These are phyloP conservation scores for Aspergillus piperis DNA, from an alignment of 2,329 filamentous ascomycete species.

Conservation along the genomic window DNA sequence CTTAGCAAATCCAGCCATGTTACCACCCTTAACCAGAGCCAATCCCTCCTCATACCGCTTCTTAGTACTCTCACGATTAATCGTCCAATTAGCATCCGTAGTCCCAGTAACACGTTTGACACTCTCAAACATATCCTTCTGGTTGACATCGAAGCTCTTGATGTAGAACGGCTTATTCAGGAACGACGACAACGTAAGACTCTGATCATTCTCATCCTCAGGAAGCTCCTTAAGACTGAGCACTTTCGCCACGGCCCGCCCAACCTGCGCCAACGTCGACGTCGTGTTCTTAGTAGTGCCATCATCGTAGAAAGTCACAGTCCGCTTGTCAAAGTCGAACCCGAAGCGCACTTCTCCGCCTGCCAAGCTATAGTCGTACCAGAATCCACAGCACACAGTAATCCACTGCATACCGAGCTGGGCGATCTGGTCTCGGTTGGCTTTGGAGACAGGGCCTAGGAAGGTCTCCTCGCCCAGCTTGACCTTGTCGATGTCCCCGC, in stretches of 20 bases:
- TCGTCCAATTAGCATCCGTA: constrained; percentile 61
- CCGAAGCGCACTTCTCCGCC: constrained; percentile 44
- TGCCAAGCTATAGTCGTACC: constrained; percentile 56
- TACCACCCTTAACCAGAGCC: constrained; percentile 48
- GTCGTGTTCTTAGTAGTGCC: constrained; percentile 59
- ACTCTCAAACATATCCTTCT: constrained; percentile 66
- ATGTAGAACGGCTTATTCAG: constrained; percentile 55
- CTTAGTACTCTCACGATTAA: constrained; percentile 50
- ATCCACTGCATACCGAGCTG: constrained; percentile 49
- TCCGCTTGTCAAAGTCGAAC: constrained; percentile 51
- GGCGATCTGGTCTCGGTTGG: constrained; percentile 43
- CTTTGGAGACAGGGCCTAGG: constrained; percentile 28
- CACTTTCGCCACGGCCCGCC: constrained; percentile 55
- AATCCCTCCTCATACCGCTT: constrained; percentile 54
- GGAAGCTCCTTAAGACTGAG: constrained; percentile 50
- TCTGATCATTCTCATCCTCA: constrained; percentile 38
- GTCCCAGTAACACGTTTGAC: constrained; percentile 60
- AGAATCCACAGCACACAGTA: constrained; percentile 50
- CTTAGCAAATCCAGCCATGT: constrained; percentile 49
- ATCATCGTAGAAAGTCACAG: constrained; percentile 55
- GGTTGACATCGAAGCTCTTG: constrained; percentile 59
- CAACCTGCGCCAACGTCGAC: constrained; percentile 61
- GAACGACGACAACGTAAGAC: constrained; percentile 46
- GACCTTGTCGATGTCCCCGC: constrained; percentile 33
- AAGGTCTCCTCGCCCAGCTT: constrained; percentile 41